A percentile compares a stretch with the other conserved stretches of the same genome.
Evolutionary conservation across 1,139 yeast species (phyloP).

Genomic region (Yamadazyma blattariae): DNA sequence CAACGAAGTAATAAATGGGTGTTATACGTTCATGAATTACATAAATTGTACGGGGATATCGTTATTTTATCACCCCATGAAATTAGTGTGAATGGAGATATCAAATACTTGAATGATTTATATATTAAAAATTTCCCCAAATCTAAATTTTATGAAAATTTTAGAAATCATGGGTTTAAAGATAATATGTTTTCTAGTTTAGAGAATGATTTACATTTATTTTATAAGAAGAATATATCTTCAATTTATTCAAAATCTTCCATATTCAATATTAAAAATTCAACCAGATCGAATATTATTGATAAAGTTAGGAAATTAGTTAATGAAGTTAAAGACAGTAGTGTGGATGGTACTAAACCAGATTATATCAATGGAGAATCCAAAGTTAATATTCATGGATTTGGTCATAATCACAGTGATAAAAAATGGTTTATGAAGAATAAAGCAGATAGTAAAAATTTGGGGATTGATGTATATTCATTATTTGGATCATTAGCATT

Average conservation of each 20-base stretch:
- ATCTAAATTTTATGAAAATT: constrained; percentile 58
- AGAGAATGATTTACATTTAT: constrained; percentile 47
- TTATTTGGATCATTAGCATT: constrained; percentile 69
- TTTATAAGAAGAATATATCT: constrained; percentile 46
- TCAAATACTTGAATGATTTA: constrained; percentile 50
- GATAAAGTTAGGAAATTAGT: constrained; percentile 26
- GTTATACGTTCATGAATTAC: constrained; percentile 47
- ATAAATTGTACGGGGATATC: constrained; percentile 54
- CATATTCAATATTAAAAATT: constrained; percentile 28
- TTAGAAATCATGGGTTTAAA: constrained; percentile 51
- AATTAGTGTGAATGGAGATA: constrained; percentile 54
- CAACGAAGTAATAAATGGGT: constrained; percentile 57
- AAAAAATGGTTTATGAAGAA: constrained; percentile 30
- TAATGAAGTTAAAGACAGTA: constrained; percentile 23
- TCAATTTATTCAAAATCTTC: constrained; percentile 50
- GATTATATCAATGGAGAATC: constrained; percentile 33
- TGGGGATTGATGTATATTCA: constrained; percentile 56
- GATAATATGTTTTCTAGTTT: constrained; percentile 59
- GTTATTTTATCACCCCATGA: constrained; percentile 63
- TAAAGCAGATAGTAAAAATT: constrained; percentile 12
- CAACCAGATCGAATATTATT: constrained; percentile 23
- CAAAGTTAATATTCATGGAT: constrained; percentile 32
- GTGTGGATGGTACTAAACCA: constrained; percentile 33
- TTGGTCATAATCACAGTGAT: constrained; percentile 24
- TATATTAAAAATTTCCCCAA: constrained; percentile 61